Percentiles rank a stretch among this genome's conserved stretches.
phyloP scores from a whole-genome alignment of 2,329 filamentous ascomycete species.

The Apiospora pterosperma region DNA sequence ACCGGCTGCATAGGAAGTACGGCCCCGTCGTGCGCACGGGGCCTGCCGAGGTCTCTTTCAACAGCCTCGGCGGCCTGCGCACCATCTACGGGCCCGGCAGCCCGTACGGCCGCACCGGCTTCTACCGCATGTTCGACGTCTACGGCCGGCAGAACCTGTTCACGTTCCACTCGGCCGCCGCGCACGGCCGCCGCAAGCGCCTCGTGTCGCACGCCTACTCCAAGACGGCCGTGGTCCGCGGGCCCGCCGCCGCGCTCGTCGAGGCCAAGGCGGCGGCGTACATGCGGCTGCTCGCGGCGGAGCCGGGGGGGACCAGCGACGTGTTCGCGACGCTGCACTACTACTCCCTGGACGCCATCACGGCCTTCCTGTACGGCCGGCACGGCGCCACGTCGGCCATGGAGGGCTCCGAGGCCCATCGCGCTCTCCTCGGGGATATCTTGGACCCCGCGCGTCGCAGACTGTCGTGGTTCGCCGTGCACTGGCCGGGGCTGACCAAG shows the following conservation, averaged over 20 bases:
- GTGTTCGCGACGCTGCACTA: slow-evolving; percentile 49
- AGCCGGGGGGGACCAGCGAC: slow-evolving; percentile 32
- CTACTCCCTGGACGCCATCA: slow-evolving; percentile 51
- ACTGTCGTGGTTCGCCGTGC: slow-evolving; percentile 47
- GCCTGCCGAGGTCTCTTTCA: slow-evolving; percentile 42
- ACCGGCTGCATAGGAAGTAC: slow-evolving; percentile 40
- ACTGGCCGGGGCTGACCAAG: slow-evolving; percentile 39
- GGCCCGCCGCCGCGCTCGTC: slow-evolving; percentile 25
- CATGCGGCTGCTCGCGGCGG: slow-evolving; percentile 34
- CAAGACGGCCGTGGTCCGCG: slow-evolving; percentile 40
- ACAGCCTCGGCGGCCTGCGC: slow-evolving; percentile 40
- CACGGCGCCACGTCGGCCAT: slow-evolving; percentile 41
- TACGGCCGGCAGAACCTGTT: slow-evolving; percentile 51
- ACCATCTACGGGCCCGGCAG: slow-evolving; percentile 53
- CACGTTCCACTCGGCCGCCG: slow-evolving; percentile 39
- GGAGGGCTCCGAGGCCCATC: slow-evolving; percentile 31
- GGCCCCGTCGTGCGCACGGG: slow-evolving; percentile 45
- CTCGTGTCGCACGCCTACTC: slow-evolving; percentile 49
- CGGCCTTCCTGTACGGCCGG: slow-evolving; percentile 46
- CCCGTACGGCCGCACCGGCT: slow-evolving; percentile 44
- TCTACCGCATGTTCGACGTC: slow-evolving; percentile 55
- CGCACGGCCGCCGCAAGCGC: slow-evolving; percentile 50
- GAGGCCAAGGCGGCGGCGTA: slow-evolving; percentile 37
- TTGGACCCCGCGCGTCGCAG: slow-evolving; percentile 40
- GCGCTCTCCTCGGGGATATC: slow-evolving; percentile 43